Conservation (phyloP, 306 rosid genomes). For the Pyrus pyrifolia region DNA sequence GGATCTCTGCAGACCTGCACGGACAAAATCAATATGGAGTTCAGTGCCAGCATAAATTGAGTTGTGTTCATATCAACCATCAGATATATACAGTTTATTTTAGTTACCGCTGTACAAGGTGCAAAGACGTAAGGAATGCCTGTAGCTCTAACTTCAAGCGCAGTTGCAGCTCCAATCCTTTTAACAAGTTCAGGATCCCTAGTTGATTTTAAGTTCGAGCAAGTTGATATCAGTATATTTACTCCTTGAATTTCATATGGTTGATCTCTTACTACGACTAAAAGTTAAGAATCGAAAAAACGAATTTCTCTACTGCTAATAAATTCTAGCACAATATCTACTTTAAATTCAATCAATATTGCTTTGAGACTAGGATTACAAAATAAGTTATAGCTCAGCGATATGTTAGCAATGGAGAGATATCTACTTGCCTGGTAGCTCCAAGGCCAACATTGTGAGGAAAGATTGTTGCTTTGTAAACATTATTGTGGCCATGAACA, state of each 20-base stretch:
- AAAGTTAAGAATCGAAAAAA: too few species aligned
- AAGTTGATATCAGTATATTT: not conserved
- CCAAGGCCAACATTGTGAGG: conserved; percentile 46
- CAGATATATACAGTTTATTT: not conserved
- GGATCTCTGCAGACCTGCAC: conserved; percentile 39
- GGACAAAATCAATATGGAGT: not conserved
- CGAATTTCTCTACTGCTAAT: too few species aligned
- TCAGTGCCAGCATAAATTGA: not conserved
- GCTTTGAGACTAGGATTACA: not conserved
- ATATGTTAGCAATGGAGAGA: not conserved
- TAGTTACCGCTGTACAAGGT: conserved; percentile 32
- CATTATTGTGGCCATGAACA: conserved; percentile 37
- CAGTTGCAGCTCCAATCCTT: conserved; percentile 35
- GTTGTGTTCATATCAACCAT: not conserved
- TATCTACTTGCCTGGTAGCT: conserved; percentile 27
- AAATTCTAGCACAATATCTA: too few species aligned
- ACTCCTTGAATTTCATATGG: not conserved
- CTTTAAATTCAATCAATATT: too few species aligned
- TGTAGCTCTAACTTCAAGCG: conserved; percentile 35
- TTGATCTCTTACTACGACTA: not conserved
- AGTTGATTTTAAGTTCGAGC: not conserved
- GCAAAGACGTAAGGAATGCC: conserved; percentile 36
- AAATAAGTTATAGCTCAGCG: not conserved
- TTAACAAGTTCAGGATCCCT: conserved; percentile 30
- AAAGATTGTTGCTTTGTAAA: conserved; percentile 27